phyloP scores from a whole-genome alignment of 331 rosid species.

The Phaseolus coccineus region DNA sequence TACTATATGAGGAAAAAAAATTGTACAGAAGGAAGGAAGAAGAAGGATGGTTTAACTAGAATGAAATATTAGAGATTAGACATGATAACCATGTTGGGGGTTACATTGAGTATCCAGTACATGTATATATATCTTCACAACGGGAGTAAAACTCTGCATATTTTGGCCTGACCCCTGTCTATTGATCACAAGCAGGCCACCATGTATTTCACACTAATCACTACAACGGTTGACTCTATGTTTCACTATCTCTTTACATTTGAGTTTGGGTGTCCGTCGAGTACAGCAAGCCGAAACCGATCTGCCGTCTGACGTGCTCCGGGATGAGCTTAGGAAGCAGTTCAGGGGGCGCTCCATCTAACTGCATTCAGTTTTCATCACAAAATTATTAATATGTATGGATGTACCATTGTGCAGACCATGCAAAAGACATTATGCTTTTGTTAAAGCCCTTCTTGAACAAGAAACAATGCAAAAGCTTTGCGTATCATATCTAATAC shows the following conservation, averaged over 20 bases:
- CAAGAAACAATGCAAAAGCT: not conserved
- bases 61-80: constrained; percentile 57
- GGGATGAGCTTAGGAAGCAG: constrained; percentile 84
- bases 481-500: not conserved
- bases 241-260: constrained; percentile 53
- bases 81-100: constrained; percentile 57
- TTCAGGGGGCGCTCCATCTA: constrained; percentile 76
- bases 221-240: constrained; percentile 50
- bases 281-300: constrained; percentile 56
- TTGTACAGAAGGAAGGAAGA: constrained; percentile 55
- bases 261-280: constrained; percentile 58
- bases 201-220: constrained; percentile 54
- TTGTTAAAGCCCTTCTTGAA: not conserved
- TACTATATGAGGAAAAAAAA: constrained; percentile 29
- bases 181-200: constrained; percentile 55
- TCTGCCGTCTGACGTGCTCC: constrained; percentile 84
- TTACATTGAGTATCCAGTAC: constrained; percentile 62
- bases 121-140: constrained; percentile 67
- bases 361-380: constrained; percentile 55
- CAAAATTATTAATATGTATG: not conserved
- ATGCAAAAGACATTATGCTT: not conserved
- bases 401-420: not conserved
- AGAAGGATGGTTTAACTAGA: constrained; percentile 47
- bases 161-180: constrained; percentile 57
- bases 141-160: constrained; percentile 56